Conservation (phyloP, 345 rosid species). For the Bruguiera gymnorhiza region DNA sequence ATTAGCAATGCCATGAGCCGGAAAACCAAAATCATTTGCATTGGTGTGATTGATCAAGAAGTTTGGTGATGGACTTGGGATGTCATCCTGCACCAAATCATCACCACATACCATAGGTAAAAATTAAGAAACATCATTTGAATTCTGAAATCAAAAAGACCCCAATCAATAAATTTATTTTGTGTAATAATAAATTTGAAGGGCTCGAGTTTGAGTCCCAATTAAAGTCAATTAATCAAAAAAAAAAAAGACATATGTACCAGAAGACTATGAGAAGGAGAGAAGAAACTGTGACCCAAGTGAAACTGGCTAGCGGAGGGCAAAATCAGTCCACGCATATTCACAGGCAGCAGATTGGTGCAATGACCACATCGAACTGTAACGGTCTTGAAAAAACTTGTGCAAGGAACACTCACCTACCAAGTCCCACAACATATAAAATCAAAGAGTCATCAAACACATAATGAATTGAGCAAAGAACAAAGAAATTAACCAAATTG, state of each 20-base stretch:
- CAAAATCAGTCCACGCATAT: slow-evolving; percentile 63
- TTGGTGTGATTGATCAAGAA: slow-evolving; percentile 22
- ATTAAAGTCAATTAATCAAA: no score
- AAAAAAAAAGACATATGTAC: slow-evolving; percentile 22
- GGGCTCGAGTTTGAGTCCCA: no score
- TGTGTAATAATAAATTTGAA: no score
- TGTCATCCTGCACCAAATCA: slow-evolving; percentile 60
- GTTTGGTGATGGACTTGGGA: slow-evolving; percentile 42
- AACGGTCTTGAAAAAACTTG: slow-evolving; percentile 95
- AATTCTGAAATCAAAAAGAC: no score
- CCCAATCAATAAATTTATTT: no score
- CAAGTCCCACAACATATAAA: background rate
- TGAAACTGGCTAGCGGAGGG: slow-evolving; percentile 78
- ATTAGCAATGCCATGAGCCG: slow-evolving; percentile 46
- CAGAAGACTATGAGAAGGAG: slow-evolving; percentile 57
- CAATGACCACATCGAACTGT: slow-evolving; percentile 98
- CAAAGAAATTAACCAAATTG: background rate
- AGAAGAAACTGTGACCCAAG: slow-evolving; percentile 61
- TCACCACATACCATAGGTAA: no score
- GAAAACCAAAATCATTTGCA: slow-evolving; percentile 45
- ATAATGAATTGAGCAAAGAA: background rate
- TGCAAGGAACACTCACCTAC: slow-evolving; percentile 94
- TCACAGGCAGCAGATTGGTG: slow-evolving; percentile 84
- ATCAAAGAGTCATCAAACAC: background rate
- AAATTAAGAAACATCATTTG: no score